Evolutionary conservation across 2,329 filamentous ascomycete species (phyloP).

Genomic region (Rhinocladiella mackenziei): DNA sequence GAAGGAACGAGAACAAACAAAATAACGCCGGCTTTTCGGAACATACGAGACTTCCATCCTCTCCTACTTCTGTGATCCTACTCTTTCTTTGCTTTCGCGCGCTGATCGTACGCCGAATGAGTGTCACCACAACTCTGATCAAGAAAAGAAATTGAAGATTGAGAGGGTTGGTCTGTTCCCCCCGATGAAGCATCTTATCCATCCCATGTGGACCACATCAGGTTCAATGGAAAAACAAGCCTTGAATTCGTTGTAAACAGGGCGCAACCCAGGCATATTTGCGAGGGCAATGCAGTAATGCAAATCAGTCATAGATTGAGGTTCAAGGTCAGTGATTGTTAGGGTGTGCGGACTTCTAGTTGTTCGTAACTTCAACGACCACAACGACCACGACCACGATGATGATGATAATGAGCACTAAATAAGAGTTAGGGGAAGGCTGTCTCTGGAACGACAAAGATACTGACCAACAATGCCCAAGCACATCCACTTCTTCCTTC

Average conservation of each 20-base stretch:
- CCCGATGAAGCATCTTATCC: too few species aligned
- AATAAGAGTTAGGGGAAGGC: conserved; percentile 7
- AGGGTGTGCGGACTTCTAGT: conserved; percentile 8
- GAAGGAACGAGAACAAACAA: conserved; percentile 7
- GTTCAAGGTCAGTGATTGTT: background rate
- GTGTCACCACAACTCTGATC: background rate
- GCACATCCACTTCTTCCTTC: conserved; percentile 97
- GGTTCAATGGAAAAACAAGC: background rate
- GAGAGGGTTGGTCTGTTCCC: too few species aligned
- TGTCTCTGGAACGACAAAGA: conserved; percentile 4
- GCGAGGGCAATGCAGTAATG: too few species aligned
- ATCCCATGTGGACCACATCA: background rate
- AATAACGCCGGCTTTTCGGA: conserved; percentile 21
- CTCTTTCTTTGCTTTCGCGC: background rate
- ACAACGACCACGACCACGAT: conserved; percentile 45
- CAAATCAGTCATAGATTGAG: background rate
- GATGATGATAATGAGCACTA: conserved; percentile 54
- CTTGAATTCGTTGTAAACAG: background rate
- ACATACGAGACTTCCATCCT: conserved; percentile 13
- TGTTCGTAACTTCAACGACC: conserved; percentile 30
- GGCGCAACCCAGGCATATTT: too few species aligned
- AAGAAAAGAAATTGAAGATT: too few species aligned
- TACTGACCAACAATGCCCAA: conserved; percentile 65
- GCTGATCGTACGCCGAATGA: background rate
- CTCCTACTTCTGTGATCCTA: background rate